phyloP scores from a whole-genome alignment of 2,329 filamentous ascomycete species.

The Fusarium secorum region DNA sequence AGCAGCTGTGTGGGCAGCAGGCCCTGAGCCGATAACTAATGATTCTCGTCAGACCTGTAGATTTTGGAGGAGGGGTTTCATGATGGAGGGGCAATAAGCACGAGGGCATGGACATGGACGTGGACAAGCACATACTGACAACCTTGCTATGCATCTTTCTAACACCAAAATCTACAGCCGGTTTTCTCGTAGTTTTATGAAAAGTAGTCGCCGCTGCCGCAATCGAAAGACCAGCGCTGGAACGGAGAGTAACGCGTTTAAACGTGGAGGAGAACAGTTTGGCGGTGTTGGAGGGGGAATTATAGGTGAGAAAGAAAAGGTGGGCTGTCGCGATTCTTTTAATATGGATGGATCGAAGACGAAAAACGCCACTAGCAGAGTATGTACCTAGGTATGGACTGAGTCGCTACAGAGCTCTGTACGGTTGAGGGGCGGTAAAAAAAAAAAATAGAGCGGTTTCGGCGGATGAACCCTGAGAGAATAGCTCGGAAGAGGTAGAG shows the following conservation, averaged over 20 bases:
- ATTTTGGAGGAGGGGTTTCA: conserved; percentile 1
- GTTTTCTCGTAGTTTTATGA: conserved; percentile 57
- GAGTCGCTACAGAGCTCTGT: not conserved
- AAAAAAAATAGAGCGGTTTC: conserved; percentile 27
- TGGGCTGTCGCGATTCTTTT: conserved; percentile 31
- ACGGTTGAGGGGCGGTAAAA: conserved; percentile 19
- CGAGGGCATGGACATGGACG: not conserved
- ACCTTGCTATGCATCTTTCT: conserved; percentile 91
- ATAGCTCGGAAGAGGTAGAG: not conserved
- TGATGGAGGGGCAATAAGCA: conserved; percentile 17
- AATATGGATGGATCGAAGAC: not conserved
- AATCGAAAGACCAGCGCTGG: conserved; percentile 76
- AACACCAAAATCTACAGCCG: conserved; percentile 47
- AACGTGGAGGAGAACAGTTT: conserved; percentile 93
- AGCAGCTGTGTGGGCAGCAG: conserved; percentile 95
- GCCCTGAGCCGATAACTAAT: conserved; percentile 87
- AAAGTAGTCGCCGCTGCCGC: conserved; percentile 72
- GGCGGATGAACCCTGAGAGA: conserved; percentile 20
- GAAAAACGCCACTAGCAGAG: conserved; percentile 13
- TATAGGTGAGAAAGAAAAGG: not conserved
- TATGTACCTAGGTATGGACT: not conserved
- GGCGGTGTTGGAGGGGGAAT: conserved; percentile 55
- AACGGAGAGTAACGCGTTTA: conserved; percentile 75
- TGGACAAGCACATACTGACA: conserved; percentile 70
- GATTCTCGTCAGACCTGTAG: conserved; percentile 4